Evolutionary conservation across 1,139 yeast species (phyloP).

Genomic region (Zygoascus meyerae): DNA sequence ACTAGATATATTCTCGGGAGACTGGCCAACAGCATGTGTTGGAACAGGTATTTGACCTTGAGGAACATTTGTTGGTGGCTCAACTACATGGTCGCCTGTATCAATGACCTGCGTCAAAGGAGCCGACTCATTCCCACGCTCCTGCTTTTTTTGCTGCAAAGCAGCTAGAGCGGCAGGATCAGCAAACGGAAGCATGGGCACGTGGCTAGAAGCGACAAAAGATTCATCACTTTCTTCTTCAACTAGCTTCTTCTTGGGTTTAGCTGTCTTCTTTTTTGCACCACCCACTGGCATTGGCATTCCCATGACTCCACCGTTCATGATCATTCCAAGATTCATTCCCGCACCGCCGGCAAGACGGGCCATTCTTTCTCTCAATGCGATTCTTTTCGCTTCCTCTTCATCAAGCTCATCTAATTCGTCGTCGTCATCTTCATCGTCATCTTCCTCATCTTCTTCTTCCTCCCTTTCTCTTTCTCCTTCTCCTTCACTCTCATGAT

Average conservation of each 20-base stretch:
- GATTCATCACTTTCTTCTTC: constrained; percentile 27
- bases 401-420: constrained; percentile 43
- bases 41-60: constrained; percentile 1
- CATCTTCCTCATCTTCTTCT: constrained; percentile 23
- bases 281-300: constrained; percentile 30
- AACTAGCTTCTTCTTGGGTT: constrained; percentile 18
- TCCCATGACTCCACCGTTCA: constrained; percentile 29
- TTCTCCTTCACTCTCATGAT: constrained; percentile 13
- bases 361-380: constrained; percentile 91
- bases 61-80: neutral
- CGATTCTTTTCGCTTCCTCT: constrained; percentile 75
- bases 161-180: constrained; percentile 31
- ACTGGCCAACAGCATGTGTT: constrained; percentile 7
- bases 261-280: constrained; percentile 26
- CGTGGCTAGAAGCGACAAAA: constrained; percentile 18
- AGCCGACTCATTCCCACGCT: constrained; percentile 12
- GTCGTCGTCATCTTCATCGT: constrained; percentile 25
- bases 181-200: constrained; percentile 52
- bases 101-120: neutral
- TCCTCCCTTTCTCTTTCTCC: constrained; percentile 18
- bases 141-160: constrained; percentile 23
- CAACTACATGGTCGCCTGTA: neutral
- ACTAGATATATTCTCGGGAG: constrained; percentile 2
- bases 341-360: constrained; percentile 84
- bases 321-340: constrained; percentile 43